Conservation (phyloP, 108 stramenopile species). For the Nannochloropsis salina region DNA sequence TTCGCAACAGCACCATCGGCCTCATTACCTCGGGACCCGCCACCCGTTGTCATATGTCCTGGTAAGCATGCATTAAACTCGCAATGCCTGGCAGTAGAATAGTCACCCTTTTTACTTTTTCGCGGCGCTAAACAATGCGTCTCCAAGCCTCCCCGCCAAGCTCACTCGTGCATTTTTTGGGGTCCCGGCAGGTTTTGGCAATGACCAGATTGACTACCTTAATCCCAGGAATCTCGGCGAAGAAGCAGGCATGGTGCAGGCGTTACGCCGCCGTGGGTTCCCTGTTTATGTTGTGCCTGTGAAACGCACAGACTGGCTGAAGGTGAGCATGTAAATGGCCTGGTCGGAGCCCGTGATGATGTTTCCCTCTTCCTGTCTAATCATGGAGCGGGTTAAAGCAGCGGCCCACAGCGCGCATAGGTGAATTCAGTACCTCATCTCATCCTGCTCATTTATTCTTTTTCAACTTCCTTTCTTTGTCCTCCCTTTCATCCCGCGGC, state of each 20-base stretch:
- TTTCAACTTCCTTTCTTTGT: no score
- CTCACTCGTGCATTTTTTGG: no score
- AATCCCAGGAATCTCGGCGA: conserved; percentile 54
- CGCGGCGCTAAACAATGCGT: no score
- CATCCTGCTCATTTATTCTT: no score
- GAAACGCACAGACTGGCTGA: conserved; percentile 70
- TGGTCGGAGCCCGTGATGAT: no score
- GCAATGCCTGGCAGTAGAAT: no score
- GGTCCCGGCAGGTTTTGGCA: conserved; percentile 72
- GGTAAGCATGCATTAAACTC: neutral
- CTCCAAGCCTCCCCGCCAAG: no score
- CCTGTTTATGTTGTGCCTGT: conserved; percentile 63
- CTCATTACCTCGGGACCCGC: neutral
- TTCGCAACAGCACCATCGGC: neutral
- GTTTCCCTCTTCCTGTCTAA: no score
- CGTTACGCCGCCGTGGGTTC: conserved; percentile 58
- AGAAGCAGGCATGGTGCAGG: conserved; percentile 53
- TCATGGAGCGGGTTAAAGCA: no score
- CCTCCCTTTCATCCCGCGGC: neutral
- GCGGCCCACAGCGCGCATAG: no score
- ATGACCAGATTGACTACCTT: conserved; percentile 66
- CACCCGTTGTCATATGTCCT: conserved; percentile 4
- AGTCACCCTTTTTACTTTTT: no score
- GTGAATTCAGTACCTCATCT: no score
- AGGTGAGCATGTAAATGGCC: conserved; percentile 30